Evolutionary conservation across 1,284 basidiomycete species (phyloP), one percentile per base, ranked within the genome.

Genomic region (Trametes hirsuta): DNA sequence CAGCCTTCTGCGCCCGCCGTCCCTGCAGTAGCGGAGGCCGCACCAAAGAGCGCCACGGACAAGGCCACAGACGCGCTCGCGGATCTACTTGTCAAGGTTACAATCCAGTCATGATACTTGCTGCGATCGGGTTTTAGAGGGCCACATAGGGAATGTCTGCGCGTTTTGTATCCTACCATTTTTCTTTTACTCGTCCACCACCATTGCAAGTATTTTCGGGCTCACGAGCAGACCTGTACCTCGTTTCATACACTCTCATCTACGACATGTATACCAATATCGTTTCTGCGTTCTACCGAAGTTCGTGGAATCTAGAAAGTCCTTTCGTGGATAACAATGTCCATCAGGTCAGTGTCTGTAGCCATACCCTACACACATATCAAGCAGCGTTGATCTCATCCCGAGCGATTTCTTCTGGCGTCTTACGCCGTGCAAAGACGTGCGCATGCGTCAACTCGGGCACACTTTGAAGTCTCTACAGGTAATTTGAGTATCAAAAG

Each of bases 401-500:
- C 34, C 50, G 48, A 14, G 63, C 62, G 37, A 65, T 65, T 55
- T 76, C 73, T 45, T 74, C 72, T 1, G 60, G 58, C 4, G 63
- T 62, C 65, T 87, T 88, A 69, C 73, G 77, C 51, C 83, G 79
- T 9, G 89, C 91, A 70, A 93, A 91, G 39, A 93, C 88, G 63
- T 94, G 92, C 30, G 90, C 83, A 69, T 94, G 92, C 0, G 90
- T 88, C 47, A 94, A 77, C 15, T 84, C 89, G 11, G 84, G 88
- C 24, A 94, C 84, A 62, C 90, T 93, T 69, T 94, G 91, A 59
- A 93, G 70, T 66, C 91, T 81, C 89, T 90, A 72, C 42, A 41
- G 58, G 47, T 48, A 11, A 3, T 24, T 14, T n/a, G 15, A 39
- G 12, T 10, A 49, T n/a, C 30, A 24, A 39, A 41, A 14, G 2